Conservation (phyloP, 352 stramenopile species). For the Pythium vanterpoolii region DNA sequence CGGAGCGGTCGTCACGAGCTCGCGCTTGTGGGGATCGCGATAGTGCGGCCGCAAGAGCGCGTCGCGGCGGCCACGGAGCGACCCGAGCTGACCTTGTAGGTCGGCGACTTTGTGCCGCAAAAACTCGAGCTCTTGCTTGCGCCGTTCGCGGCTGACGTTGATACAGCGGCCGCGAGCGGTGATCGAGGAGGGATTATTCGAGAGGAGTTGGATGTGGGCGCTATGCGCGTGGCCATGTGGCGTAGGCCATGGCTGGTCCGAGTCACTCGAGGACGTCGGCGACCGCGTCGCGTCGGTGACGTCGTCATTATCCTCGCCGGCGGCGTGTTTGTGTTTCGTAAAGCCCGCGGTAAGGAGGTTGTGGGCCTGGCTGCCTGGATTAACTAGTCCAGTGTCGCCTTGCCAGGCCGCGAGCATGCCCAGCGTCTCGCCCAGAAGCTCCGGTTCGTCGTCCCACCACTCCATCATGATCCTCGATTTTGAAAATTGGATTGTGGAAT, state of each 20-base stretch:
- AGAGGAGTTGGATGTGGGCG: neutral
- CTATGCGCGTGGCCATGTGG: neutral
- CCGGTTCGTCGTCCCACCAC: slow-evolving; percentile 18
- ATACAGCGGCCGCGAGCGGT: slow-evolving; percentile 1
- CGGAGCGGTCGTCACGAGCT: slow-evolving; percentile 10
- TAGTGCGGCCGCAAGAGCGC: slow-evolving; percentile 14
- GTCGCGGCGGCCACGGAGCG: slow-evolving; percentile 15
- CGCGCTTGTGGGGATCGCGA: neutral
- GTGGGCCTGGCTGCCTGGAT: no score
- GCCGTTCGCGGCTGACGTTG: slow-evolving; percentile 21
- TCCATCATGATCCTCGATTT: neutral
- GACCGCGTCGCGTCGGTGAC: neutral
- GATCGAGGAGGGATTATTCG: neutral
- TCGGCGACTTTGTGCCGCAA: slow-evolving; percentile 24
- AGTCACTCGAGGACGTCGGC: neutral
- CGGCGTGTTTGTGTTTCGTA: no score
- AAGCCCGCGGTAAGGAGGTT: no score
- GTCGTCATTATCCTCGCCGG: neutral
- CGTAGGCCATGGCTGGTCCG: neutral
- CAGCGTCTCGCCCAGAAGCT: slow-evolving; percentile 20
- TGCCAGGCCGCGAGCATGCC: slow-evolving; percentile 16
- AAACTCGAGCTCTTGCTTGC: slow-evolving; percentile 30
- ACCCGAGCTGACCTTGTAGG: slow-evolving; percentile 24
- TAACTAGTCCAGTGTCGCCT: neutral
- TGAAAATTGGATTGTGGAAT: neutral